A percentile compares a stretch with the other conserved stretches of the same genome.
Conservation (phyloP, 1,284 basidiomycete species). For the Moniliella sp. region DNA sequence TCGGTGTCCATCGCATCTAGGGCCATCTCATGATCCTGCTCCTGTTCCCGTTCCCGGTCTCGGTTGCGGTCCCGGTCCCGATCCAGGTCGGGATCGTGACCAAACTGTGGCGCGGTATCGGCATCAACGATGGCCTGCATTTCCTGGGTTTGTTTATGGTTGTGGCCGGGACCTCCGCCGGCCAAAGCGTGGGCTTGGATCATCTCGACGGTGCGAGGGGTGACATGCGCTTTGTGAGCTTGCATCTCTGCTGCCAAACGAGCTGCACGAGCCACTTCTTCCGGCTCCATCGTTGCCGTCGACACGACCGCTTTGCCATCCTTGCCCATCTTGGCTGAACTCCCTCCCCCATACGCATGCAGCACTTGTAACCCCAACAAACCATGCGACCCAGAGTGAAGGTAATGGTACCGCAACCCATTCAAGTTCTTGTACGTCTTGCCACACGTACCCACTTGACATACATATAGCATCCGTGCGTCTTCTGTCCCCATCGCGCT, state of each 20-base stretch:
- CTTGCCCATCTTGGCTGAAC: conserved; percentile 24
- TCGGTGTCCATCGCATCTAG: background rate
- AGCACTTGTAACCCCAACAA: conserved; percentile 30
- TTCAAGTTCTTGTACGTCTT: conserved; percentile 69
- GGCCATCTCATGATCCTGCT: background rate
- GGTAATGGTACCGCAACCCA: conserved; percentile 61
- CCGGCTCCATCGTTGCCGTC: conserved; percentile 22
- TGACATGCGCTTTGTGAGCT: too few species aligned
- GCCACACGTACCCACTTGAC: conserved; percentile 43
- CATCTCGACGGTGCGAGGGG: too few species aligned
- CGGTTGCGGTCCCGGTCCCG: too few species aligned
- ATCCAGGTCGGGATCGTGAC: background rate
- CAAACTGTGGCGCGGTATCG: background rate
- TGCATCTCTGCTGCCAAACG: conserved; percentile 11
- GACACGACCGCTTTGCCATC: conserved; percentile 25
- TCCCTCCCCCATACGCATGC: conserved; percentile 25
- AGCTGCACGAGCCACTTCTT: conserved; percentile 26
- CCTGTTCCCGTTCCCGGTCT: too few species aligned
- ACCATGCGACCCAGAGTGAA: conserved; percentile 74
- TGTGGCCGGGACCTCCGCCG: conserved; percentile 12
- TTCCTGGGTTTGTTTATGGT: background rate
- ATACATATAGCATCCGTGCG: conserved; percentile 16
- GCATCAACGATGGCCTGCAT: background rate
- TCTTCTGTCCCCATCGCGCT: background rate
- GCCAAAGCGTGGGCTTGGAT: too few species aligned